phyloP scores from a whole-genome alignment of 768 basidiomycete genomes.

The Hygrophorus pudorinus region DNA sequence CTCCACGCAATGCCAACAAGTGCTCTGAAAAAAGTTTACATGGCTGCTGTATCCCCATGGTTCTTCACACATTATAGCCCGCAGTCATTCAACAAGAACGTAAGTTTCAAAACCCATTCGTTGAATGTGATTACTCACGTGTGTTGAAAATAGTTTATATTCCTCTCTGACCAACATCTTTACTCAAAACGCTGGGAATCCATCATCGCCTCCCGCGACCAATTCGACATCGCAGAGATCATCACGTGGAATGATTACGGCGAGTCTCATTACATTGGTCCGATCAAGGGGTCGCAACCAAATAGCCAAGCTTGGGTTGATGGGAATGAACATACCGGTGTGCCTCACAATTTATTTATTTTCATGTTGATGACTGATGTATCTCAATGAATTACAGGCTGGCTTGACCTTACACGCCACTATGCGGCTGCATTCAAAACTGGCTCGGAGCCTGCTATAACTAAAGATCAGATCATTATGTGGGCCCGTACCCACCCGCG shows the following conservation, averaged over 20 bases:
- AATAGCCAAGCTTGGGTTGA: slow-evolving; percentile 65
- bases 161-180: slow-evolving; percentile 57
- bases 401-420: slow-evolving; percentile 56
- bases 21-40: slow-evolving; percentile 25
- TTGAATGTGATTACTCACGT: slow-evolving; percentile 1
- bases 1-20: slow-evolving; percentile 22
- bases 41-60: slow-evolving; percentile 58
- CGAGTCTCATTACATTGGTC: slow-evolving; percentile 74
- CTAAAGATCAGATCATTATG: slow-evolving; percentile 53
- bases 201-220: slow-evolving; percentile 43
- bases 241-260: slow-evolving; percentile 70
- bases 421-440: slow-evolving; percentile 67
- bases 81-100: slow-evolving; percentile 66
- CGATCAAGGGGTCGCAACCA: slow-evolving; percentile 64
- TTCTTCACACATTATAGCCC: slow-evolving; percentile 73
- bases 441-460: slow-evolving; percentile 46
- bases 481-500: slow-evolving; percentile 64
- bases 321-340: slow-evolving; percentile 48
- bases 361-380: slow-evolving; percentile 1
- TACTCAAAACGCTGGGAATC: slow-evolving; percentile 61
- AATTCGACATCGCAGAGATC: slow-evolving; percentile 51
- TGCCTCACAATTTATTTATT: slow-evolving; percentile 6
- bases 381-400: slow-evolving; percentile 28
- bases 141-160: slow-evolving; percentile 39
- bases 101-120: slow-evolving; percentile 20